These are phyloP conservation scores for Lithospermum erythrorhizon DNA, from an alignment of 257 asterid species.

Conservation along the genomic window DNA sequence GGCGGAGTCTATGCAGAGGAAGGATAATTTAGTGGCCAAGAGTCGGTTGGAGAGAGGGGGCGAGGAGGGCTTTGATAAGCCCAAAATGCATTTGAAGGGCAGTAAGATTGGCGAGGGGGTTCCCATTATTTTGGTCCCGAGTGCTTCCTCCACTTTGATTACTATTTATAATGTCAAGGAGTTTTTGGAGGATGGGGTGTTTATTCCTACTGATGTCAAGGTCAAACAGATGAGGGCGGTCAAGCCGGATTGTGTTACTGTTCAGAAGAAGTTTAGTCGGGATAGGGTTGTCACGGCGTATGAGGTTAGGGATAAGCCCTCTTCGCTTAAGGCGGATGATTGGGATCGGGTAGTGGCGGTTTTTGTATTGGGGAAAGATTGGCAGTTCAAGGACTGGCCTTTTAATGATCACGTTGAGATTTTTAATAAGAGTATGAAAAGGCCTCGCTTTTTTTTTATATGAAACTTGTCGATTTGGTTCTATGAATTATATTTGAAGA, in stretches of 20 bases:
- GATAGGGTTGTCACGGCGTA: slow-evolving; percentile 91
- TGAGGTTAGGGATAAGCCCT: slow-evolving; percentile 97
- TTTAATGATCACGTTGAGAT: slow-evolving; percentile 92
- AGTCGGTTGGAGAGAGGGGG: slow-evolving; percentile 70
- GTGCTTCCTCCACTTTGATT: slow-evolving; percentile 85
- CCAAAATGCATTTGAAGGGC: slow-evolving; percentile 48
- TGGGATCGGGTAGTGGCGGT: slow-evolving; percentile 99
- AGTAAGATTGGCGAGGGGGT: slow-evolving; percentile 93
- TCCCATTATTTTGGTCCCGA: slow-evolving; percentile 87
- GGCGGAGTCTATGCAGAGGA: slow-evolving; percentile 71
- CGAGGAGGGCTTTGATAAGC: slow-evolving; percentile 42
- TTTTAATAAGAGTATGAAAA: slow-evolving; percentile 70
- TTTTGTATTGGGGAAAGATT: slow-evolving; percentile 94
- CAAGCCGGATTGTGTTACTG: slow-evolving; percentile 94
- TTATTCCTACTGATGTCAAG: slow-evolving; percentile 79
- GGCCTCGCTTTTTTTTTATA: background rate
- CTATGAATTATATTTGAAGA: background rate
- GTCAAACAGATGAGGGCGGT: slow-evolving; percentile 72
- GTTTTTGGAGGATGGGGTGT: slow-evolving; percentile 93
- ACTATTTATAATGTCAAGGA: slow-evolving; percentile 93
- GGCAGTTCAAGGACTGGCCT: slow-evolving; percentile 99
- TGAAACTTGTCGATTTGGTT: background rate
- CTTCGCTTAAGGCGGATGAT: slow-evolving; percentile 74
- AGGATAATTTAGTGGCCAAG: slow-evolving; percentile 83
- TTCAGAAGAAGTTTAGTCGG: slow-evolving; percentile 96